phyloP scores from a whole-genome alignment of 225 moss, liverwort and hornwort species.

The Neckera pumila region DNA sequence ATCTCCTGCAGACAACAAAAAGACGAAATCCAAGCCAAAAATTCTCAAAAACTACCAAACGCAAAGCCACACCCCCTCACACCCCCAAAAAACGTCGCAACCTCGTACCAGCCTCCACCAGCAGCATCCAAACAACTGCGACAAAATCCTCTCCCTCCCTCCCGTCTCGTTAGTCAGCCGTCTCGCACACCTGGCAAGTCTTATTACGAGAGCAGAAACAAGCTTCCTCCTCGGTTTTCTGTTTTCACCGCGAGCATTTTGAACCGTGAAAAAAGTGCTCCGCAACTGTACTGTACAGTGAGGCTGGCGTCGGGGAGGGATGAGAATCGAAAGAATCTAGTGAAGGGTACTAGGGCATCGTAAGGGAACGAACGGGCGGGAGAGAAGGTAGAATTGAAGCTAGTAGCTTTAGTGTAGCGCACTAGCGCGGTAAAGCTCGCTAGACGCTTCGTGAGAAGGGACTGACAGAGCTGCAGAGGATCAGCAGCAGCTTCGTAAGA shows the following conservation, averaged over 20 bases:
- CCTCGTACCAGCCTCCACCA: slow-evolving; percentile 8
- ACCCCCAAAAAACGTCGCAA: not conserved
- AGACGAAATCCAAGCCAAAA: not conserved
- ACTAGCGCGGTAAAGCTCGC: not conserved
- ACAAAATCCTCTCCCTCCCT: not conserved
- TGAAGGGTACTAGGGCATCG: not conserved
- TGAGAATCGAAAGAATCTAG: not conserved
- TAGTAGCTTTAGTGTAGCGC: not conserved
- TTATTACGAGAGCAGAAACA: not conserved
- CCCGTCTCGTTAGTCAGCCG: not conserved
- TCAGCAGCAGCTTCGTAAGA: not conserved
- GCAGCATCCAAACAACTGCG: slow-evolving; percentile 2
- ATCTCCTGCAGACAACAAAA: not conserved
- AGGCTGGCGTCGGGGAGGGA: not conserved
- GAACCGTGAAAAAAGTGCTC: not conserved
- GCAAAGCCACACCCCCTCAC: not conserved
- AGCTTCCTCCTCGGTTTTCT: not conserved
- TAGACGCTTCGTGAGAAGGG: not conserved
- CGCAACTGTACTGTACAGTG: not conserved
- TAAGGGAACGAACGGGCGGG: not conserved
- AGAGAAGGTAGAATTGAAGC: not conserved
- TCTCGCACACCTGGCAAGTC: not conserved
- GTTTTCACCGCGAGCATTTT: not conserved
- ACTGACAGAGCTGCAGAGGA: not conserved
- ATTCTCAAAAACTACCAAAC: not conserved